phyloP scores from a whole-genome alignment of 495 filamentous ascomycete genomes.

The Oleoguttula mirabilis region DNA sequence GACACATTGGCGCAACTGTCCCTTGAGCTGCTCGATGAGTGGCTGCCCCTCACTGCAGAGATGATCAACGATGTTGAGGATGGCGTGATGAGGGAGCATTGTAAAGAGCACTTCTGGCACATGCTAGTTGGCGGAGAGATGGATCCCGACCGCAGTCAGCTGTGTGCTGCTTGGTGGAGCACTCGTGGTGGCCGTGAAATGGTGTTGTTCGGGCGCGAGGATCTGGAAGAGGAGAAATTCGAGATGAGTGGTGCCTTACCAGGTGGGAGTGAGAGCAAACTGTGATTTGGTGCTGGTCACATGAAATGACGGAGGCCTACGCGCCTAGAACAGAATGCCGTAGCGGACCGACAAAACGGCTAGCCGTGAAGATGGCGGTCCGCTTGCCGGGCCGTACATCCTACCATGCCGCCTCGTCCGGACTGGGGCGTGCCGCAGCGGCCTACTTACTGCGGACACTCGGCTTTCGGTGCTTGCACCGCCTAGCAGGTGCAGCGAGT shows the following conservation, averaged over 20 bases:
- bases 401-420: too few species aligned
- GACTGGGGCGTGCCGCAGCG: too few species aligned
- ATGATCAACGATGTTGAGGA: constrained; percentile 53
- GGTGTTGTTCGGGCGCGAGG: constrained; percentile 45
- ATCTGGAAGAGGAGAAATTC: constrained; percentile 26
- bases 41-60: constrained; percentile 59
- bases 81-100: constrained; percentile 47
- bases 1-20: constrained; percentile 70
- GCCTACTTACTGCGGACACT: too few species aligned
- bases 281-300: constrained; percentile 22
- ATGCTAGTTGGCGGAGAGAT: constrained; percentile 74
- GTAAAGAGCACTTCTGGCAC: constrained; percentile 72
- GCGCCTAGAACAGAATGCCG: too few species aligned
- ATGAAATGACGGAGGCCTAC: too few species aligned
- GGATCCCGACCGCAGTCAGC: constrained; percentile 72
- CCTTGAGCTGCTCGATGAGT: constrained; percentile 58
- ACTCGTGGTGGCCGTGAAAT: constrained; percentile 54
- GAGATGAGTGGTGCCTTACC: constrained; percentile 46
- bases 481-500: too few species aligned
- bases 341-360: too few species aligned
- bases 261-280: constrained; percentile 20
- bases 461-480: too few species aligned
- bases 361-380: too few species aligned
- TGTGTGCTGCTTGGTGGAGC: constrained; percentile 83
- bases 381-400: too few species aligned